phyloP scores from a whole-genome alignment of 176 grass and related monocot species.

The Cymbopogon citratus region DNA sequence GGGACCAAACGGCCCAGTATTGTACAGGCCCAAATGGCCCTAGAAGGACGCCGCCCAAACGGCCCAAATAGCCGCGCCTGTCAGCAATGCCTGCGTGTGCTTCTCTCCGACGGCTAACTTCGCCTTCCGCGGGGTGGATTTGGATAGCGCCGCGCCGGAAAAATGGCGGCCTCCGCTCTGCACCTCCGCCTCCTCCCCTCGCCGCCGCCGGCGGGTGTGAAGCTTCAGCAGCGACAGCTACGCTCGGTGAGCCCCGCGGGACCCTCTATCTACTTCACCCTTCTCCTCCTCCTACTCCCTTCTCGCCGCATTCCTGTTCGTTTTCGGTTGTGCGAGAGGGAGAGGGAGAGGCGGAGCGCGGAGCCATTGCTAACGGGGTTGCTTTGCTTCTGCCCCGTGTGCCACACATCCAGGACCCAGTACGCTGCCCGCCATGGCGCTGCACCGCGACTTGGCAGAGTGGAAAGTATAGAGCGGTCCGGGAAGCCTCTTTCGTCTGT shows the following conservation, averaged over 20 bases:
- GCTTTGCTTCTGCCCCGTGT: not conserved
- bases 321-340: not conserved
- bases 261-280: not conserved
- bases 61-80: too few relatives aligned
- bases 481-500: too few relatives aligned
- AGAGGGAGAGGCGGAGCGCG: too few relatives aligned
- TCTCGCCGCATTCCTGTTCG: not conserved
- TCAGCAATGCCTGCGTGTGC: too few relatives aligned
- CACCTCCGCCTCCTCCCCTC: slow-evolving; percentile 1
- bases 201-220: not conserved
- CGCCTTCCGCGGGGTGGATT: too few relatives aligned
- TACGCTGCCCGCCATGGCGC: not conserved
- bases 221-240: not conserved
- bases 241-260: not conserved
- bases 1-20: too few relatives aligned
- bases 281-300: not conserved
- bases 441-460: not conserved
- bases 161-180: slow-evolving; percentile 19
- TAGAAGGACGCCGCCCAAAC: too few relatives aligned
- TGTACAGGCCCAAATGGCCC: too few relatives aligned
- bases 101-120: too few relatives aligned
- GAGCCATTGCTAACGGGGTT: not conserved
- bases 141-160: not conserved
- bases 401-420: not conserved
- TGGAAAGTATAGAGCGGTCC: not conserved